Evolutionary conservation across 1,284 basidiomycete genomes (phyloP), one percentile per base, ranked within the genome.

Genomic region (Anthracocystis setariae): DNA sequence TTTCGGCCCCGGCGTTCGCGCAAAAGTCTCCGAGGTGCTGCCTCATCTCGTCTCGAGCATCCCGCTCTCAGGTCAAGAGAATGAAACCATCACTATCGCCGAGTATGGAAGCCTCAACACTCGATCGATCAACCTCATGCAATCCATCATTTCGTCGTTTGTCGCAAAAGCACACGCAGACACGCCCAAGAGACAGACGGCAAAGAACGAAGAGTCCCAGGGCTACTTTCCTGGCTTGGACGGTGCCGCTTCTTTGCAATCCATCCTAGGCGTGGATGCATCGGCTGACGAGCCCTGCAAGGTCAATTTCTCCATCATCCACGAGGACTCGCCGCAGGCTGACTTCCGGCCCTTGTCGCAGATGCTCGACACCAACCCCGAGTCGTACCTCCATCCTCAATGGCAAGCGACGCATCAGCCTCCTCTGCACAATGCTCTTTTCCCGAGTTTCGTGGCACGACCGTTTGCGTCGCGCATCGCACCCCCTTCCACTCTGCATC

Each of bases 41-140:
- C 70, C 73, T 3, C 46, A 65, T 17, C 68, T 79, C 5, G 48
- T 83, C 3, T 48, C 51, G 0, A 61, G 46, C 8, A 74, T 84
- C 12, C 80, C 82, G 1, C 48, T 83, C 17, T 46, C 45, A 8
- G 63, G 54, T 2, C 59, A 53, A 25, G 70, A 66, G 23, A 77
- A 77, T 2, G 68, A 76, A 33, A 65, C 65, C 3, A 54, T 84
- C 37, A 60, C 74, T 15, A 72, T 84, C 23, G 82, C 82, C 45
- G 84, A 84, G 59, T 84, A 82, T 40, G 84, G 84, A 15, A 78
- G 80, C 42, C 66, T 83, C 46, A 81, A 83, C 46, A 77, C 73
- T 13, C 68, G 82, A 18, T 83, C 83, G 9, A 63, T 79, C 40
- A 72, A 71, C 18, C 72, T 84, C 18, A 66, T 84, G 46, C 74